Evolutionary conservation across 331 rosid species (phyloP), one percentile per base, ranked within the genome.

Genomic region (Rhamnella rubrinervis): DNA sequence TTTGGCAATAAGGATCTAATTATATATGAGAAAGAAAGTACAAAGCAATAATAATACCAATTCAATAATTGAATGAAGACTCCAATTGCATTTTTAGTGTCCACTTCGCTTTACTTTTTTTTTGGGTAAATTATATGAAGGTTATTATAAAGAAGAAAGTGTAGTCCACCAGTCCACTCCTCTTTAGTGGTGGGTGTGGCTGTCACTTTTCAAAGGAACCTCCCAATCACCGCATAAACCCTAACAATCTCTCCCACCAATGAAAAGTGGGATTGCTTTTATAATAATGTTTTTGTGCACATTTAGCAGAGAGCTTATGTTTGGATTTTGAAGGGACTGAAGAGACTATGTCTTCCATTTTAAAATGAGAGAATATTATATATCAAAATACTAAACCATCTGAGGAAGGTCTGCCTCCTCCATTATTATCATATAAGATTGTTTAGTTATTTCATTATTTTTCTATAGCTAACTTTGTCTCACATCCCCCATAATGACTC

Each of bases 101-200:
- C 52, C 57, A 67, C 69, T 20, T 40, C 25, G 18, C 28, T 39
- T 25, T 41, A 44, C 56, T 31, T 15, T 21, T 31, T 31, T 31
- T 31, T 31, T 31, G 0, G 35, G 35, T 31, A 31, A 31, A 31
- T 31, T 31, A 31, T 31, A 3, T 31, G 4, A 31, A 31, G 5
- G 35, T 31, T 31, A 31, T 31, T 31, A 3, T 61, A 69, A 35
- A 53, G 47, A 44, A 41, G 14, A 71, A 72, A 62, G 55, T 17
- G 44, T 20, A 62, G 71, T 21, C 71, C 75, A 78, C 76, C 79
- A 49, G 69, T 63, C 11, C 47, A 40, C 28, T 40, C 70, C 71
- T 72, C 65, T 85, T 79, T 71, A 63, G 50, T 68, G 72, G 79
- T 74, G 83, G 75, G 53, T 80, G 78, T 82, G 85, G 74, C 85